Percentiles rank a stretch among this genome's conserved stretches.
Conservation (phyloP, 305 asterid species). For the Plantago lanceolata region DNA sequence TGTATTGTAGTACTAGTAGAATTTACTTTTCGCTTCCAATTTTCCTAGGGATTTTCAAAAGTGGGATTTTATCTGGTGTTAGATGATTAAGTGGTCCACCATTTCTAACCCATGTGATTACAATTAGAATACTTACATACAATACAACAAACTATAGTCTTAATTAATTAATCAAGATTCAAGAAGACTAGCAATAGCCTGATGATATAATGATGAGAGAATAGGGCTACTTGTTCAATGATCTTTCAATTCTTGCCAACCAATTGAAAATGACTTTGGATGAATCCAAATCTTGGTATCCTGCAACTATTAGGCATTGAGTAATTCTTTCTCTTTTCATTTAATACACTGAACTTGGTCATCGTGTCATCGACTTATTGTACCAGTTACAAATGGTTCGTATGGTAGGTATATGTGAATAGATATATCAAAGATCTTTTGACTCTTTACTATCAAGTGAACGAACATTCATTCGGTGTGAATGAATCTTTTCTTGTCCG, state of each 20-base stretch:
- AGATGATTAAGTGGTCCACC: constrained; percentile 43
- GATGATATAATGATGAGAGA: constrained; percentile 2
- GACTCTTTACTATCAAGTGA: too few relatives aligned
- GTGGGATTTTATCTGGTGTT: constrained; percentile 18
- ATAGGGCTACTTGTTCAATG: constrained; percentile 27
- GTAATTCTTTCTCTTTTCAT: constrained; percentile 1
- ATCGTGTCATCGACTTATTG: too few relatives aligned
- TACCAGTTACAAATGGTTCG: too few relatives aligned
- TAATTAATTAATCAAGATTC: not conserved
- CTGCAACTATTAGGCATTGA: not conserved
- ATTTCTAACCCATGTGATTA: constrained; percentile 27
- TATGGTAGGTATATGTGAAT: too few relatives aligned
- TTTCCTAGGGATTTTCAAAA: constrained; percentile 46
- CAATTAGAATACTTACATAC: too few relatives aligned
- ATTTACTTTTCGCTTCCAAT: constrained; percentile 20
- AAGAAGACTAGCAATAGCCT: not conserved
- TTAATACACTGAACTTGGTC: too few relatives aligned
- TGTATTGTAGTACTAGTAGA: constrained; percentile 21
- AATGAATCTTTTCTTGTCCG: too few relatives aligned
- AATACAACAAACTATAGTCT: not conserved
- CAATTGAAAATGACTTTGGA: constrained; percentile 34
- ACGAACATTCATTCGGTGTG: too few relatives aligned
- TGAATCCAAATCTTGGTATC: constrained; percentile 13
- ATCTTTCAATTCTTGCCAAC: constrained; percentile 30
- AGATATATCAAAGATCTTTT: too few relatives aligned